Conservation (phyloP, 1,284 basidiomycete genomes). For the Mycena citricolor region DNA sequence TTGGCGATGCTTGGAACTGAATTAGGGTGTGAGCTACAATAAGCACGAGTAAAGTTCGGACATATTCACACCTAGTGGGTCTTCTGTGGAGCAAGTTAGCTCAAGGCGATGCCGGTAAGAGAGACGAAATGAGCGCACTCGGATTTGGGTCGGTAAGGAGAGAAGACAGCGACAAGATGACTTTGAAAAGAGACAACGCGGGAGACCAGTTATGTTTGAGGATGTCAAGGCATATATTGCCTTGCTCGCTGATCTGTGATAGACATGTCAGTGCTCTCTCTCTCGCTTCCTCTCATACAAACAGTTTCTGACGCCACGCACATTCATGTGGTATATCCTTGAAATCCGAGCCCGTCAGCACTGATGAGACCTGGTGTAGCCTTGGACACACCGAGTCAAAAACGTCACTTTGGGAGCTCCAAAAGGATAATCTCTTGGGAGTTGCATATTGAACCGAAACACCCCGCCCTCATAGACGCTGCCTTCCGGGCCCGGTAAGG, state of each 20-base stretch:
- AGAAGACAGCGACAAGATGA: conserved; percentile 84
- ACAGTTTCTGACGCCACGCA: conserved; percentile 24
- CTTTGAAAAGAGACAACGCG: conserved; percentile 87
- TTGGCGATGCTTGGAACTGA: conserved; percentile 72
- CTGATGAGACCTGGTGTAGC: background rate
- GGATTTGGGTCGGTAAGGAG: conserved; percentile 90
- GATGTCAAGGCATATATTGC: conserved; percentile 77
- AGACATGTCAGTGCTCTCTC: background rate
- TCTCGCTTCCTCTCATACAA: background rate
- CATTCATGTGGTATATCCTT: conserved; percentile 92
- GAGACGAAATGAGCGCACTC: conserved; percentile 46
- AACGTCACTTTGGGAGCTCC: conserved; percentile 80
- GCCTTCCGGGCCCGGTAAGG: conserved; percentile 81
- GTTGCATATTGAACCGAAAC: conserved; percentile 72
- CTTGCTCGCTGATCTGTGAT: conserved; percentile 68
- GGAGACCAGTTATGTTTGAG: conserved; percentile 91
- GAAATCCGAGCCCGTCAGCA: background rate
- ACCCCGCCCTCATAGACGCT: conserved; percentile 87
- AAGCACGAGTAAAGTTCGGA: background rate
- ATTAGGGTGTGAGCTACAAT: conserved; percentile 5
- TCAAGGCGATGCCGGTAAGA: conserved; percentile 13
- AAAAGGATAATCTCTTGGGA: conserved; percentile 87
- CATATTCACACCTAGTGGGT: conserved; percentile 68
- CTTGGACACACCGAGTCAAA: conserved; percentile 58
- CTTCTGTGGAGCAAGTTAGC: conserved; percentile 42